phyloP scores from a whole-genome alignment of 352 stramenopile genomes.

The Aphanomyces cochlioides region DNA sequence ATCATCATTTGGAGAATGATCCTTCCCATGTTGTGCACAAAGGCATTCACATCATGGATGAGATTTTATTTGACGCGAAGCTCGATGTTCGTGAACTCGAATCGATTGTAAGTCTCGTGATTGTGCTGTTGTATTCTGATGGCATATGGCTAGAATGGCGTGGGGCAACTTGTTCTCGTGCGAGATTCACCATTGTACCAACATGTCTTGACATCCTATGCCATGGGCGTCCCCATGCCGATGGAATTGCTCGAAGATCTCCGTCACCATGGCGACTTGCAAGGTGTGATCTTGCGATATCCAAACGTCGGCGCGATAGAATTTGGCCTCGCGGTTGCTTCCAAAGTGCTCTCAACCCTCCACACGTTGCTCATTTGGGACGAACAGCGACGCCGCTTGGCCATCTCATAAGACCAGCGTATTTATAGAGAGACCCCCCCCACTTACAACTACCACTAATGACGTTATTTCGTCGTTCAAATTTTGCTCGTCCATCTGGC shows the following conservation, averaged over 20 bases:
- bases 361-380: conserved; percentile 70
- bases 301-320: conserved; percentile 56
- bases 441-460: no score
- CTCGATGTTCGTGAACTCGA: conserved; percentile 44
- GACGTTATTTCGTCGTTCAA: no score
- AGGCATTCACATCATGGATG: conserved; percentile 75
- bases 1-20: conserved; percentile 64
- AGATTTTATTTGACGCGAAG: conserved; percentile 71
- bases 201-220: conserved; percentile 48
- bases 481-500: no score
- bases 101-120: neutral
- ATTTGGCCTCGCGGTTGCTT: conserved; percentile 72
- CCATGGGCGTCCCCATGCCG: conserved; percentile 48
- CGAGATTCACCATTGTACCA: conserved; percentile 63
- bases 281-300: conserved; percentile 68
- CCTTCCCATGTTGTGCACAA: conserved; percentile 76
- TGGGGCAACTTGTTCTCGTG: conserved; percentile 61
- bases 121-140: neutral
- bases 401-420: neutral
- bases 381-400: conserved; percentile 24
- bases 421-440: conserved; percentile 1
- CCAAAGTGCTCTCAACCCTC: conserved; percentile 70
- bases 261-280: conserved; percentile 72
- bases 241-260: conserved; percentile 55
- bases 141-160: neutral